Evolutionary conservation across 352 stramenopile genomes (phyloP).

Genomic region (Thraustotheca clavata): DNA sequence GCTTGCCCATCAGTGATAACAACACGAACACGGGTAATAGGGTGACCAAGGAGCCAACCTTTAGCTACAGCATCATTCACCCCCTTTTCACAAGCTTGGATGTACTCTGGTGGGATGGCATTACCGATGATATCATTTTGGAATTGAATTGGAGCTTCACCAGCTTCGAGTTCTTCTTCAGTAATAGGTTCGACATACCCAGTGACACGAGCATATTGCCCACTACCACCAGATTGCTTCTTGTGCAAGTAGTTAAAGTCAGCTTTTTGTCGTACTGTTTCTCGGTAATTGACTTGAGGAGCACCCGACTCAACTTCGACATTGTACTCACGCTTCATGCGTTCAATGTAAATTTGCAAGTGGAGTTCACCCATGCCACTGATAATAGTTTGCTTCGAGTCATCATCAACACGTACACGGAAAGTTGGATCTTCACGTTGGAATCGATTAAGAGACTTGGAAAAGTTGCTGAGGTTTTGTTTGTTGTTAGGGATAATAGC

Average conservation of each 20-base stretch:
- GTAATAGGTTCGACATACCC: constrained; percentile 96
- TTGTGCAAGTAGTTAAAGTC: constrained; percentile 99
- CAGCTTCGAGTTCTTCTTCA: constrained; percentile 61
- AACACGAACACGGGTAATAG: constrained; percentile 84
- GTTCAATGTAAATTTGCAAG: constrained; percentile 99
- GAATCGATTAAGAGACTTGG: constrained; percentile 94
- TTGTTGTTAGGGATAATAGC: constrained; percentile 95
- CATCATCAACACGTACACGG: constrained; percentile 91
- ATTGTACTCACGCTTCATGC: constrained; percentile 97
- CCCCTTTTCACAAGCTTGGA: constrained; percentile 96
- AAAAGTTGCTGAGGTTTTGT: constrained; percentile 93
- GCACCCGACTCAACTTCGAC: constrained; percentile 88
- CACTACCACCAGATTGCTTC: constrained; percentile 97
- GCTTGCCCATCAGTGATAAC: constrained; percentile 88
- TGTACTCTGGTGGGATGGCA: constrained; percentile 98
- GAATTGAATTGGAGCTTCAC: constrained; percentile 88
- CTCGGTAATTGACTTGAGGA: constrained; percentile 98
- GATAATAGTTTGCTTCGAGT: constrained; percentile 99
- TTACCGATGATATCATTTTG: constrained; percentile 97
- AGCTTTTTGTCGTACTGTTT: constrained; percentile 90
- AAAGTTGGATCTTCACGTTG: constrained; percentile 99
- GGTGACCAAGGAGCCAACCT: constrained; percentile 93
- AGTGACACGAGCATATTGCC: constrained; percentile 95
- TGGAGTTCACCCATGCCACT: constrained; percentile 98
- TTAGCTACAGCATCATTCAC: constrained; percentile 93